phyloP scores from a whole-genome alignment of 768 basidiomycete genomes.

The Tephrocybe sp. region DNA sequence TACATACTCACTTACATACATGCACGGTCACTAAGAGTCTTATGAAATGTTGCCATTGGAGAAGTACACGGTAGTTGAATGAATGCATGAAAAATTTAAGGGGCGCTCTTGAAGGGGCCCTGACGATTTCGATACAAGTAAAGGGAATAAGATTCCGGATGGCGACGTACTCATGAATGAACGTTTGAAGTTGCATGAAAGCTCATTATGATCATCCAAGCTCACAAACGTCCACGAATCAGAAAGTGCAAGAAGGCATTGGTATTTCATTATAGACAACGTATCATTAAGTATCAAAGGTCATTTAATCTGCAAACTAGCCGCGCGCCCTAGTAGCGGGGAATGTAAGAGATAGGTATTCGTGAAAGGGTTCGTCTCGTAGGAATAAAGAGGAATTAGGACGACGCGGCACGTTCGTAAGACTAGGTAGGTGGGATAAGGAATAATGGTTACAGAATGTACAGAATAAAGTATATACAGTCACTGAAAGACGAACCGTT shows the following conservation, averaged over 20 bases:
- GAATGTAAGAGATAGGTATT: neutral
- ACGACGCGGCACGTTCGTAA: slow-evolving; percentile 8
- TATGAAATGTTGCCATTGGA: too few species aligned
- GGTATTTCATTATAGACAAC: slow-evolving; percentile 10
- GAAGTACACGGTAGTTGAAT: too few species aligned
- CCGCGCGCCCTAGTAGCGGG: slow-evolving; percentile 6
- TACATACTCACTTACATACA: too few species aligned
- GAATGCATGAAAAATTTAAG: too few species aligned
- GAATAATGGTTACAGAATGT: slow-evolving; percentile 9
- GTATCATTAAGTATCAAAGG: slow-evolving; percentile 10
- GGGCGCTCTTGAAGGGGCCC: too few species aligned
- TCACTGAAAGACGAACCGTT: slow-evolving; percentile 7
- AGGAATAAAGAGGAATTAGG: slow-evolving; percentile 4
- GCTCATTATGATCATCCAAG: too few species aligned
- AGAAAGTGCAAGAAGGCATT: neutral
- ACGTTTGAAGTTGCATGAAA: too few species aligned
- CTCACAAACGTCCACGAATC: too few species aligned
- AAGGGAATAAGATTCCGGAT: too few species aligned
- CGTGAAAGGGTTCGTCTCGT: neutral
- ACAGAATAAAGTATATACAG: slow-evolving; percentile 15
- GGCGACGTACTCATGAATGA: too few species aligned
- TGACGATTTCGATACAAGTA: too few species aligned
- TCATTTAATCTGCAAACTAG: slow-evolving; percentile 5
- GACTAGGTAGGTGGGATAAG: slow-evolving; percentile 5
- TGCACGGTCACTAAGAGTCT: too few species aligned